Percentiles rank a stretch among this genome's conserved stretches.
Evolutionary conservation across 2,329 filamentous ascomycete genomes (phyloP).

Genomic region (Gaeumannomyces sp.): DNA sequence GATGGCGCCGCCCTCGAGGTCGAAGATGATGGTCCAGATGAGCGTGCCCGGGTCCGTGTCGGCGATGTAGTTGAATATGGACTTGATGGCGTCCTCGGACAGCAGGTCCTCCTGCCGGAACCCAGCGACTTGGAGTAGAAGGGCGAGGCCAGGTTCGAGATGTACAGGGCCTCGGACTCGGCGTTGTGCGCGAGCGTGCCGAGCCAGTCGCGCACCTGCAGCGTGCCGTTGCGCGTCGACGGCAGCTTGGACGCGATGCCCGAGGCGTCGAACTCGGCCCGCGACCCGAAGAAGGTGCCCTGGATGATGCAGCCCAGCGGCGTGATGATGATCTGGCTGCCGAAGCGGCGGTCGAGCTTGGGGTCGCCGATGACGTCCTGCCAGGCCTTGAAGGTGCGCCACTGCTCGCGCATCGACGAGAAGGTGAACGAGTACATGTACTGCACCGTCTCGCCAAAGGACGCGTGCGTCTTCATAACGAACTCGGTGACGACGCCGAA

Average conservation of each 20-base stretch:
- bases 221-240: conserved; percentile 29
- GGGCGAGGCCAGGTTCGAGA: conserved; percentile 38
- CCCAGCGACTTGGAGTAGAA: conserved; percentile 56
- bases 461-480: conserved; percentile 47
- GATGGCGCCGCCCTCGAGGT: conserved; percentile 54
- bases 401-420: conserved; percentile 40
- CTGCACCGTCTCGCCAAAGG: conserved; percentile 49
- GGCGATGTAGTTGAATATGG: conserved; percentile 50
- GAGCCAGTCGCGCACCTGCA: conserved; percentile 57
- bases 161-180: conserved; percentile 40
- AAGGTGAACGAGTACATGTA: conserved; percentile 51
- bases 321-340: conserved; percentile 48
- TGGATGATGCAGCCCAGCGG: conserved; percentile 49
- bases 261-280: conserved; percentile 46
- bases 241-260: conserved; percentile 45
- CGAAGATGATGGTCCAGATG: conserved; percentile 57
- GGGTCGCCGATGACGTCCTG: conserved; percentile 50
- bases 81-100: conserved; percentile 34
- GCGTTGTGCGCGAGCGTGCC: conserved; percentile 48
- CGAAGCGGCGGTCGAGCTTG: conserved; percentile 51
- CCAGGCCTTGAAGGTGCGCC: conserved; percentile 49
- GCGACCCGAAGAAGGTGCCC: conserved; percentile 55
- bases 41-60: conserved; percentile 41
- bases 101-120: conserved; percentile 45
- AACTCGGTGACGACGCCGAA: conserved; percentile 52